These are phyloP conservation scores for Cladosporium colombiae DNA, from an alignment of 2,329 filamentous ascomycete species.

Conservation along the genomic window DNA sequence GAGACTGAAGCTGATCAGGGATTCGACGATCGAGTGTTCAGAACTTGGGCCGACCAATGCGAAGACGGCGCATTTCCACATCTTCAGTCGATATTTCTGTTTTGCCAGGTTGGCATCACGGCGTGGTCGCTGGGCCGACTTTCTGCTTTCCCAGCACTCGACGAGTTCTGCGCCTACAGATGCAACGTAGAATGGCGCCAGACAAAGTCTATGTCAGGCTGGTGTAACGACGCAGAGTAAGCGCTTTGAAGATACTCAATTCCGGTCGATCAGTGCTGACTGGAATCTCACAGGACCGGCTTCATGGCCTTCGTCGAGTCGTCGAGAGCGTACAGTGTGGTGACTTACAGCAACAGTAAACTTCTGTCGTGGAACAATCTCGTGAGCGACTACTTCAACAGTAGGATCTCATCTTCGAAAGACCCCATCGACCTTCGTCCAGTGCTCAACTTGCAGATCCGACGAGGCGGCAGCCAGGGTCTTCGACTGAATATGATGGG, in stretches of 20 bases:
- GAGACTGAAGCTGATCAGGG: not conserved
- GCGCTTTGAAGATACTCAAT: not conserved
- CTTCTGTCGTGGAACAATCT: not conserved
- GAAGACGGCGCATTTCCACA: conserved; percentile 22
- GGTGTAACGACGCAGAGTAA: not conserved
- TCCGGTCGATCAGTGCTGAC: not conserved
- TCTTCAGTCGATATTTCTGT: conserved; percentile 26
- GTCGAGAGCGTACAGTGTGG: not conserved
- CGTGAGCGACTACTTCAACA: not conserved
- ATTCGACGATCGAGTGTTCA: conserved; percentile 26
- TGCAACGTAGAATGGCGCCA: not conserved
- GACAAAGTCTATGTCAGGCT: not conserved
- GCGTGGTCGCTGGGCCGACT: conserved; percentile 24
- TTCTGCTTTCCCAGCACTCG: conserved; percentile 24
- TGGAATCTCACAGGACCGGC: not conserved
- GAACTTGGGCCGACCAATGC: conserved; percentile 26
- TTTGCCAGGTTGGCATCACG: conserved; percentile 20
- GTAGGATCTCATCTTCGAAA: not conserved
- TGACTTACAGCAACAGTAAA: not conserved
- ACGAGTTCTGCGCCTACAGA: conserved; percentile 21
- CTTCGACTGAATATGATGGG: not conserved
- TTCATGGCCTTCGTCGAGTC: conserved; percentile 5
- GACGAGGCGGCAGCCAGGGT: not conserved
- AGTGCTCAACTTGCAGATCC: not conserved
- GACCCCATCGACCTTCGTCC: conserved; percentile 2